A percentile compares a stretch with the other conserved stretches of the same genome.
Evolutionary conservation across 1,284 basidiomycete genomes (phyloP).

Genomic region (Agaricales sp.): DNA sequence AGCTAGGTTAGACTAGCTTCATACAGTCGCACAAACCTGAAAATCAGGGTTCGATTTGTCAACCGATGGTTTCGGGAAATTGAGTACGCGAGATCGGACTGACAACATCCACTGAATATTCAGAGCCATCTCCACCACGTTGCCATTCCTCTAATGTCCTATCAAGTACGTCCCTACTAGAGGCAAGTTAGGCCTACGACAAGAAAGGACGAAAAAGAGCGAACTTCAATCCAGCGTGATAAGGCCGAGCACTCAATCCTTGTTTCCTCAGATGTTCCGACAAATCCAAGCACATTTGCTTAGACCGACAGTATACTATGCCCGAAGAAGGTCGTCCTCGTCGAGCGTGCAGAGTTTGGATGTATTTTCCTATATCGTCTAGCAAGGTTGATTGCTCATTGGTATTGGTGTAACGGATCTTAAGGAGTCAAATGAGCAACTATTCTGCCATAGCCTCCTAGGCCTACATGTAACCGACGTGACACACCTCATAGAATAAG

Average conservation of each 20-base stretch:
- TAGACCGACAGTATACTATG: slow-evolving; percentile 71
- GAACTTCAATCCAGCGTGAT: slow-evolving; percentile 55
- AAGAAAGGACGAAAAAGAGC: no score
- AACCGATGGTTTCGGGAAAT: no score
- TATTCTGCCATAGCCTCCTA: neutral
- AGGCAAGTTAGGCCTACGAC: no score
- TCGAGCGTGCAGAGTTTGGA: slow-evolving; percentile 45
- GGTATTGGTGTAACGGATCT: slow-evolving; percentile 54
- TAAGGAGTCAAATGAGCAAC: neutral
- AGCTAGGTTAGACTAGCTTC: neutral
- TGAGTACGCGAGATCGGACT: no score
- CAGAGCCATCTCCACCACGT: slow-evolving; percentile 34
- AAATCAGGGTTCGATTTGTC: no score
- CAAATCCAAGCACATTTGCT: slow-evolving; percentile 59
- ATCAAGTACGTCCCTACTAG: slow-evolving; percentile 40
- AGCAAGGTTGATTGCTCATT: slow-evolving; percentile 40
- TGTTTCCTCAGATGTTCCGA: slow-evolving; percentile 49
- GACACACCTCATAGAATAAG: slow-evolving; percentile 66
- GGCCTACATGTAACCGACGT: neutral
- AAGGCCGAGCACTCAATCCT: slow-evolving; percentile 64
- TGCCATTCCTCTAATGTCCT: slow-evolving; percentile 59
- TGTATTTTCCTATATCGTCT: slow-evolving; percentile 59
- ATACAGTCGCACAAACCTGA: slow-evolving; percentile 41
- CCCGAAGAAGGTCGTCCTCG: slow-evolving; percentile 59
- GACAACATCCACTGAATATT: slow-evolving; percentile 51